Base-by-base conservation (phyloP, 2,329 filamentous ascomycete species). In the Penicillium occitanis region DNA sequence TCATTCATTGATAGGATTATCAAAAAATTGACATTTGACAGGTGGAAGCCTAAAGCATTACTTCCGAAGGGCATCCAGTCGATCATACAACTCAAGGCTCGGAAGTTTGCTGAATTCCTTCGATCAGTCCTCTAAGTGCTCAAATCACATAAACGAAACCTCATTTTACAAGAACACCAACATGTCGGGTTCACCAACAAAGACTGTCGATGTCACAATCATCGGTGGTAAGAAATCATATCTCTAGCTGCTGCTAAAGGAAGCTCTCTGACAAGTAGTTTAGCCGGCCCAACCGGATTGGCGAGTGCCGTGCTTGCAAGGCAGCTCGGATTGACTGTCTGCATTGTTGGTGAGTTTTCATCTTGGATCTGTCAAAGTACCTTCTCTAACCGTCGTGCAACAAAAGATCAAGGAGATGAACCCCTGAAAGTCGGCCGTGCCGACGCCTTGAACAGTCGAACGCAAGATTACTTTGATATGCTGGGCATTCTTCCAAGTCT, bases 381-480 rank as follows among this genome's bases (percentile, higher is more conserved):
- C 3, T 37, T 33, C 7, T 40, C 11, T 58, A 17, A 58, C 17
- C 8, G 2, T 40, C 55, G n/a, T 42, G 2, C 55, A 58, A 37
- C 10, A 37, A 58, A n/a, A 61, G 59, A 61, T 13, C 42, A 50
- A n/a, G 37, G 11, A 65, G 63, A 65, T n/a, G 53, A 42, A 59
- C 55, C 63, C 22, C 55, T 65, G 6, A 35, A 57, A 14, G 25
- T 65, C 17, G 63, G 63, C 13, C 42, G 53, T 42, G 55, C 63
- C 25, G 63, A 65, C 40, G 63, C 63, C 14, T 42, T 65, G 35
- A 65, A 65, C 35, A 59, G 53, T 19, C 53, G 63, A 35, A 59
- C 63, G 2, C 63, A 65, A 42, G 53, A 65, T 28, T 65, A 65
- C 22, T 42, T 65, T 37, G 25, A 59, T 30, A 65, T 65, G 55